Evolutionary conservation across 2,329 filamentous ascomycete genomes (phyloP).

Genomic region (Chaetomiaceae sp.): DNA sequence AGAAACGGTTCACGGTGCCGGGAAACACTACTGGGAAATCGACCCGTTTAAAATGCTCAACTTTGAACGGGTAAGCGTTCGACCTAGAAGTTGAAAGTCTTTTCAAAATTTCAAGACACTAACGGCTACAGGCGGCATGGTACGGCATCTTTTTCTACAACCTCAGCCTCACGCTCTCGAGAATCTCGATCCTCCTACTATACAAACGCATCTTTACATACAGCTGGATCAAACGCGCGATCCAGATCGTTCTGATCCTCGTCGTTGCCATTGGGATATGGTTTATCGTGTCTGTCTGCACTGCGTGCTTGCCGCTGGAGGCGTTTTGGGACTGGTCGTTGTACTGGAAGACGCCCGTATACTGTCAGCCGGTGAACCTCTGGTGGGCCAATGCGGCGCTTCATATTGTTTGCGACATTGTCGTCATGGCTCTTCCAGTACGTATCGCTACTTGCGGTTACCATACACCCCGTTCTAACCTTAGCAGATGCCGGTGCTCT

Average conservation of each 20-base stretch:
- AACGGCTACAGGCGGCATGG: slow-evolving; percentile 25
- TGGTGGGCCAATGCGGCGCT: slow-evolving; percentile 29
- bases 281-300: slow-evolving; percentile 28
- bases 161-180: slow-evolving; percentile 28
- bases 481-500: slow-evolving; percentile 24
- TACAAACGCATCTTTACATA: slow-evolving; percentile 31
- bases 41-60: slow-evolving; percentile 11
- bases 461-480: background rate
- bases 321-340: slow-evolving; percentile 31
- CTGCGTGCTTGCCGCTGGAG: slow-evolving; percentile 31
- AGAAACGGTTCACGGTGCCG: slow-evolving; percentile 25
- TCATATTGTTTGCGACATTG: slow-evolving; percentile 25
- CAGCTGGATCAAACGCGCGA: slow-evolving; percentile 31
- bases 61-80: slow-evolving; percentile 22
- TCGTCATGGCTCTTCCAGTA: slow-evolving; percentile 27
- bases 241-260: slow-evolving; percentile 27
- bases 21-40: slow-evolving; percentile 26
- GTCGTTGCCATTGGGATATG: slow-evolving; percentile 29
- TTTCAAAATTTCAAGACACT: no score
- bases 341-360: slow-evolving; percentile 18
- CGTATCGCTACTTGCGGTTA: background rate
- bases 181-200: slow-evolving; percentile 32
- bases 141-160: slow-evolving; percentile 31
- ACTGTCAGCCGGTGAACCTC: slow-evolving; percentile 25
- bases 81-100: no score